Base-by-base conservation (phyloP, 2,329 filamentous ascomycete species). In the Blumeria graminis region DNA sequence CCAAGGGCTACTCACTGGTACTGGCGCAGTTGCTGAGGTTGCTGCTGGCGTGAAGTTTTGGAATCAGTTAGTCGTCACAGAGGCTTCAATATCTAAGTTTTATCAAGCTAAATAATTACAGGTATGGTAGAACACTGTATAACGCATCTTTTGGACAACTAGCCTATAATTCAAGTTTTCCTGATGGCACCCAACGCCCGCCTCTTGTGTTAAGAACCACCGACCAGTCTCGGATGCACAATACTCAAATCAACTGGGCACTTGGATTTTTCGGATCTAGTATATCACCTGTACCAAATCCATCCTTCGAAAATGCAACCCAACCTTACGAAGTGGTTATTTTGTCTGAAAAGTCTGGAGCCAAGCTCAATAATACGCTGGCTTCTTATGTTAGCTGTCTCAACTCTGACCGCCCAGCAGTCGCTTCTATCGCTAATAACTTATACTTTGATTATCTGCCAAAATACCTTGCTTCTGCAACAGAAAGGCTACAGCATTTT, bases 191-290 rank as follows among this genome's bases (percentile, higher is more conserved):
- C 14, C 67, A 68, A 7, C 68, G 73, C 7, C 67, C 71, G 0
- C 74, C 72, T 63, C 71, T 75, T 0, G 69, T 76, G 0, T 67
- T 78, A 51, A 68, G 76, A 32, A 77, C 75, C 0, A 78, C 76
- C 0, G 69, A 69, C 43, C 75, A 78, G 63, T 71, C 69, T 10
- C 70, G 76, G 33, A 78, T 78, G 46, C 62, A 73, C 57, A 76
- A 78, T 64, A 75, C 71, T n/a, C 67, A 73, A 60, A 72, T 75
- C 61, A 72, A 68, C 59, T 76, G 73, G 73, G 69, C 71, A 1
- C 65, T 76, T 3, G 73, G 73, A 11, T 76, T 75, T 66, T 76
- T 76, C 63, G 69, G 75, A 43, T 70, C 71, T 8, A 72, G 68
- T 28, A 73, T 70, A 61, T 63, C 68, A 48, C 57, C 63, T 1